Evolutionary conservation across 352 stramenopile genomes (phyloP).

Genomic region (Pythium pyrilobum): DNA sequence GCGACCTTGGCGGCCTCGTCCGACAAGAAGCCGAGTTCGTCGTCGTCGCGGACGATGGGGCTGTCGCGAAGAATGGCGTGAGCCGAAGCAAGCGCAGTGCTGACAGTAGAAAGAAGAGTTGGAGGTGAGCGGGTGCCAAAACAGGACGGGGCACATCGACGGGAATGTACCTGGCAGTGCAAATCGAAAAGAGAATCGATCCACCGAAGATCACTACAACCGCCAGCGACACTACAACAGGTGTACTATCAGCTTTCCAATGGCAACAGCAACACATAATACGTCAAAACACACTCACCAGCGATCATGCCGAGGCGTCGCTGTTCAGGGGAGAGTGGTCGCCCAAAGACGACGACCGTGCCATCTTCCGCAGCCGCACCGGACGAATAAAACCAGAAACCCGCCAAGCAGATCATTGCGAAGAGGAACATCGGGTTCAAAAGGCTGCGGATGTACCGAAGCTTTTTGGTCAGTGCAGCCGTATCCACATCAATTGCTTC

Average conservation of each 20-base stretch:
- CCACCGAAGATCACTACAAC: conserved; percentile 82
- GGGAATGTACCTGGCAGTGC: conserved; percentile 56
- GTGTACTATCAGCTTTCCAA: too few species aligned
- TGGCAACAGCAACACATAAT: not conserved
- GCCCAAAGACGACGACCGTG: conserved; percentile 68
- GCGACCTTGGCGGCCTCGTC: conserved; percentile 60
- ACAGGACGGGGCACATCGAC: too few species aligned
- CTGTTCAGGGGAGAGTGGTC: conserved; percentile 64
- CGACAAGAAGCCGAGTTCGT: conserved; percentile 77
- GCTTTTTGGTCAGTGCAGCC: too few species aligned
- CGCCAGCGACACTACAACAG: conserved; percentile 48
- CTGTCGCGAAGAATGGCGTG: conserved; percentile 80
- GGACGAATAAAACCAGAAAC: conserved; percentile 79
- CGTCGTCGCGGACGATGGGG: conserved; percentile 63
- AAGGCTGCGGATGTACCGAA: conserved; percentile 39
- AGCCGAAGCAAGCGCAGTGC: conserved; percentile 63
- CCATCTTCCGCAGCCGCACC: conserved; percentile 66
- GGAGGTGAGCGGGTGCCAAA: too few species aligned
- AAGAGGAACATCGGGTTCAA: conserved; percentile 87
- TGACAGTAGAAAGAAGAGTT: too few species aligned
- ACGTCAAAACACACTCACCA: conserved; percentile 28
- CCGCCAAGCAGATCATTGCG: conserved; percentile 75
- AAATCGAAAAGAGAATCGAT: conserved; percentile 86
- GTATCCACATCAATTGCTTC: not conserved
- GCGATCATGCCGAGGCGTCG: conserved; percentile 75